Percentiles rank a stretch among this genome's conserved stretches.
Conservation (phyloP, 2,329 filamentous ascomycete species). For the Nectriaceae sp. region DNA sequence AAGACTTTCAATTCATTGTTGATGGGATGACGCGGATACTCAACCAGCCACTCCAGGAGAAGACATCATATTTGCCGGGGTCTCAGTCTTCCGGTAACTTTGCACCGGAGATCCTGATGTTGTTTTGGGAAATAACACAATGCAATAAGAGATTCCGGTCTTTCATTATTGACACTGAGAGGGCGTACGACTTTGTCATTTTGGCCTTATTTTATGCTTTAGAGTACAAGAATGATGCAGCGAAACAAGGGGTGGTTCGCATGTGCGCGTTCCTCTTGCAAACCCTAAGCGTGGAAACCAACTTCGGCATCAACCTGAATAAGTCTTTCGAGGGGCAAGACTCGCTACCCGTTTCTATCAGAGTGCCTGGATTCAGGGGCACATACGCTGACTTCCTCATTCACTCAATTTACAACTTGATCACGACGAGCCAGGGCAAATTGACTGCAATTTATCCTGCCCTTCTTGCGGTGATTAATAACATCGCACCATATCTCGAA, state of each 20-base stretch:
- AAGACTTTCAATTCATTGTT: slow-evolving; percentile 97
- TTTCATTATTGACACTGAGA: slow-evolving; percentile 94
- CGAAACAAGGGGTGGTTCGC: slow-evolving; percentile 88
- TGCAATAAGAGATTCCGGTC: slow-evolving; percentile 97
- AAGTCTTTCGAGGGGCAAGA: slow-evolving; percentile 87
- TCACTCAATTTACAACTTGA: slow-evolving; percentile 90
- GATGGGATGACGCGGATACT: slow-evolving; percentile 92
- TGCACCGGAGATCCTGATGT: slow-evolving; percentile 92
- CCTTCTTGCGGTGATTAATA: slow-evolving; percentile 88
- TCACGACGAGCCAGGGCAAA: slow-evolving; percentile 87
- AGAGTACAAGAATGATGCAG: slow-evolving; percentile 81
- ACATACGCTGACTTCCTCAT: slow-evolving; percentile 94
- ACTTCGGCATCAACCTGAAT: slow-evolving; percentile 88
- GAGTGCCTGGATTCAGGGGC: slow-evolving; percentile 81
- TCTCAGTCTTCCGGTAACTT: slow-evolving; percentile 79
- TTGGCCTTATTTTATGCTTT: slow-evolving; percentile 90
- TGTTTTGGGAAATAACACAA: slow-evolving; percentile 96
- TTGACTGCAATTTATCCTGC: slow-evolving; percentile 91
- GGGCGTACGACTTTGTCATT: slow-evolving; percentile 90
- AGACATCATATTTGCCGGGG: slow-evolving; percentile 83
- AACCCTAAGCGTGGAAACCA: slow-evolving; percentile 88
- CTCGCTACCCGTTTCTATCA: slow-evolving; percentile 77
- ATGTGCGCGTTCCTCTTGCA: slow-evolving; percentile 98
- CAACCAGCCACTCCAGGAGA: slow-evolving; percentile 89
- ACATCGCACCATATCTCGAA: slow-evolving; percentile 83